Evolutionary conservation across 306 rosid genomes (phyloP).

Genomic region (Geum urbanum): DNA sequence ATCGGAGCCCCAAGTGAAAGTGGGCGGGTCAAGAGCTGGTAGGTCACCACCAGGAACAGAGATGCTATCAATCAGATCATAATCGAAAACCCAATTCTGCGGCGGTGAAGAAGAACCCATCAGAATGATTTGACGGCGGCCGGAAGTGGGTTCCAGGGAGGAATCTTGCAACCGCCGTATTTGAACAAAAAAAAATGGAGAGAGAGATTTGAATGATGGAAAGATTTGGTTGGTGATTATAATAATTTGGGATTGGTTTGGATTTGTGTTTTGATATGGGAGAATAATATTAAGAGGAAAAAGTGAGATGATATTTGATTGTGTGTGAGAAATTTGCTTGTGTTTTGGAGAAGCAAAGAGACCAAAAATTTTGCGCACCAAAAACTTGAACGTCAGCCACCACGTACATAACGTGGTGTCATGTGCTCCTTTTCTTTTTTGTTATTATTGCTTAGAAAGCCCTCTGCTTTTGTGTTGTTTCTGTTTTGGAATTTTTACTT

Average conservation of each 20-base stretch:
- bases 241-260: constrained; percentile 11
- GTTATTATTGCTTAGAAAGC: no score
- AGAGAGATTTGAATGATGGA: not conserved
- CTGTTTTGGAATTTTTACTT: no score
- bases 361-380: no score
- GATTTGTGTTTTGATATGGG: not conserved
- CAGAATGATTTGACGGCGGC: constrained; percentile 27
- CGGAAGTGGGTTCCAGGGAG: constrained; percentile 27
- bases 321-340: no score
- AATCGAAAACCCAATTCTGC: constrained; percentile 56
- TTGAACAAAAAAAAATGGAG: no score
- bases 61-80: constrained; percentile 49
- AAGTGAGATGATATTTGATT: no score
- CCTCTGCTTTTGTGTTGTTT: no score
- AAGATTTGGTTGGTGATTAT: not conserved
- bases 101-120: constrained; percentile 27
- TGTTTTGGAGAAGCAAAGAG: no score
- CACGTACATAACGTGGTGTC: no score
- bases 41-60: constrained; percentile 40
- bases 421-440: no score
- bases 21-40: constrained; percentile 35
- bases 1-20: constrained; percentile 51
- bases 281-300: no score
- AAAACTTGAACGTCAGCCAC: no score
- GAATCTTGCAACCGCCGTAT: constrained; percentile 8